Evolutionary conservation across 495 filamentous ascomycete species (phyloP), one percentile per base, ranked within the genome.

Genomic region (Tuber borchii): DNA sequence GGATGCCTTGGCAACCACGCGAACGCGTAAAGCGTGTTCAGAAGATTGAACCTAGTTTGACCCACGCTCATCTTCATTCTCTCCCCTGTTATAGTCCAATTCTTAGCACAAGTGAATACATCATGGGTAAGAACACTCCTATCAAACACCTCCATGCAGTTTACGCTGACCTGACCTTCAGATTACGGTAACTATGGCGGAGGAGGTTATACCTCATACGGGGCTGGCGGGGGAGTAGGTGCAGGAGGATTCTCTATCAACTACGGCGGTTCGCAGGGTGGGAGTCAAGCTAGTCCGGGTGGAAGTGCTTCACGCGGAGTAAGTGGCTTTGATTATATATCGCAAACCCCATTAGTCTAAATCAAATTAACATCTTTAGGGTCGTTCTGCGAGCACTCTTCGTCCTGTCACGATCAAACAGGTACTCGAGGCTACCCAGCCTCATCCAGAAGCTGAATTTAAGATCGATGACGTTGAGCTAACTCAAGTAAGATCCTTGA

Each of bases 401-500:
- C 91, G 95, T 69, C 94, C 95, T 0, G 91, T 97, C 61, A 99
- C 95, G 65, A 92, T 97, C 83, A 97, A 97, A 83, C 95, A 99
- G 85, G 87, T 97, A 68, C 85, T 93, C 80, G 93, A 97, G 83
- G 91, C 92, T 72, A 86, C 88, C 75, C 90, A 92, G 81, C 86
- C 90, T 17, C 90, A 92, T 84, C 89, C 91, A 10, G 92, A 91
- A 75, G 89, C 90, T 70, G 88, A 89, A 40, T 93, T 93, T 87
- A 89, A 89, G 71, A 89, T 98, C 79, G 95, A 98, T 85, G 89
- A 89, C 75, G 83, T 87, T 43, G 90, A 92, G 80, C 85, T 91
- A 61, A 86, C 84, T 3, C 87, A 89, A 73, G 87, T 89, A 83
- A 20, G 73, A 34, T 19, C 34, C 26, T 7, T 65, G 19, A 19